Conservation (phyloP, 495 filamentous ascomycete genomes). For the Aspergillus incahuasiensis region DNA sequence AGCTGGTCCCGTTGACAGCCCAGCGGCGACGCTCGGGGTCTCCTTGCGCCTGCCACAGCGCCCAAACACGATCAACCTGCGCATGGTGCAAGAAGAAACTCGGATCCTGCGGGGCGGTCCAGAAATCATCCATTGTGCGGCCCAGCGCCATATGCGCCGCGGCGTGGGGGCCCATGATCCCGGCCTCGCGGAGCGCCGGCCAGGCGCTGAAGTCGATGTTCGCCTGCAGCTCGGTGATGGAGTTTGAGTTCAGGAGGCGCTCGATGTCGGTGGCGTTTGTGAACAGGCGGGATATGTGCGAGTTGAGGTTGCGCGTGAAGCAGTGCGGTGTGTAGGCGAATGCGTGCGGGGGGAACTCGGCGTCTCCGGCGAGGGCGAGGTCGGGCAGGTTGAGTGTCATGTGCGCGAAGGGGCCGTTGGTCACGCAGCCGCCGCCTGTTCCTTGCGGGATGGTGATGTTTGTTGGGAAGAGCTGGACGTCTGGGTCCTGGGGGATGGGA, state of each 20-base stretch:
- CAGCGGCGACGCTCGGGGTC: neutral
- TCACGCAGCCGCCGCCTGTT: constrained; percentile 61
- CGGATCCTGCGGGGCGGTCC: neutral
- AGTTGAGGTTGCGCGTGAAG: constrained; percentile 4
- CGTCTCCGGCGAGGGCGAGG: neutral
- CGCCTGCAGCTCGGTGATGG: neutral
- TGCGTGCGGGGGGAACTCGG: neutral
- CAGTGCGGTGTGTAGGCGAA: constrained; percentile 1
- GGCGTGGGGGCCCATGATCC: neutral
- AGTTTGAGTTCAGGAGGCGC: neutral
- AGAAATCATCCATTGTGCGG: neutral
- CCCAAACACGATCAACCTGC: neutral
- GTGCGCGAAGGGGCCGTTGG: constrained; percentile 49
- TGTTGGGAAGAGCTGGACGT: neutral
- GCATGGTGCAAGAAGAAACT: constrained; percentile 3
- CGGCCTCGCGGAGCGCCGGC: neutral
- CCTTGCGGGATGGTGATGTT: constrained; percentile 33
- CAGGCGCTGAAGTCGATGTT: neutral
- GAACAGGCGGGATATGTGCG: neutral
- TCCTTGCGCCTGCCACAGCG: neutral
- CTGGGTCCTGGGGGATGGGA: constrained; percentile 4
- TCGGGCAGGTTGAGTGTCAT: neutral
- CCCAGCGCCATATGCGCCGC: neutral
- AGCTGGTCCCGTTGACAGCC: neutral
- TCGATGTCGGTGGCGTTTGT: neutral